phyloP scores from a whole-genome alignment of 495 filamentous ascomycete genomes.

The Podospora anserina region DNA sequence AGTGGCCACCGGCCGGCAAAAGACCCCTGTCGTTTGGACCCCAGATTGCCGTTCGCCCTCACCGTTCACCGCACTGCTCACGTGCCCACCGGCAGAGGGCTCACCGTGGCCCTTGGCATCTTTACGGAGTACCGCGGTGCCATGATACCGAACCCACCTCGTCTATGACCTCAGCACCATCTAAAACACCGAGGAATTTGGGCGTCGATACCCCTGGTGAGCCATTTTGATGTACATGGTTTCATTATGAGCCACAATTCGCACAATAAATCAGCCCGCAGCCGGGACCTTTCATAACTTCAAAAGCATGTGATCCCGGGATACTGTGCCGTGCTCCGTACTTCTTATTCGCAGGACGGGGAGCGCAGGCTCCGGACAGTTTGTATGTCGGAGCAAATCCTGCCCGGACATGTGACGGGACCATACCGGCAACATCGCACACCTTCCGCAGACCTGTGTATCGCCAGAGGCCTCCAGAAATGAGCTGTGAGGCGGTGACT shows the following conservation, averaged over 20 bases:
- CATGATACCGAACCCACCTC: not conserved
- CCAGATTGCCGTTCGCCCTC: conserved; percentile 1
- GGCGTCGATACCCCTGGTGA: not conserved
- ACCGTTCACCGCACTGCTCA: not conserved
- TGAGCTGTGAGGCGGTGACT: not conserved
- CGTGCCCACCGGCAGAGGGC: not conserved
- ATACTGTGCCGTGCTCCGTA: not conserved
- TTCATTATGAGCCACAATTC: not conserved
- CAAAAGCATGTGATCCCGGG: not conserved
- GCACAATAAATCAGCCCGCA: not conserved
- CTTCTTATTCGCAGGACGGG: not conserved
- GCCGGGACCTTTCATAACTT: not conserved
- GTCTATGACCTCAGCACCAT: not conserved
- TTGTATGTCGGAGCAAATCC: not conserved
- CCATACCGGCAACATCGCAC: not conserved
- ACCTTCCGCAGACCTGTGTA: not conserved
- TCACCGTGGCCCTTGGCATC: not conserved
- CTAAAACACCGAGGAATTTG: not conserved
- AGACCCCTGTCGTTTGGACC: not conserved
- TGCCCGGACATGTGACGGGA: not conserved
- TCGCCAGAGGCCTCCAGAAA: not conserved
- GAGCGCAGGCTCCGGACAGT: not conserved
- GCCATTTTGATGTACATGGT: not conserved
- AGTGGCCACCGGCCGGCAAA: not conserved
- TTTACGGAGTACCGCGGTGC: not conserved